Evolutionary conservation across 2,329 filamentous ascomycete species (phyloP).

Genomic region (Anisogramma anomala): DNA sequence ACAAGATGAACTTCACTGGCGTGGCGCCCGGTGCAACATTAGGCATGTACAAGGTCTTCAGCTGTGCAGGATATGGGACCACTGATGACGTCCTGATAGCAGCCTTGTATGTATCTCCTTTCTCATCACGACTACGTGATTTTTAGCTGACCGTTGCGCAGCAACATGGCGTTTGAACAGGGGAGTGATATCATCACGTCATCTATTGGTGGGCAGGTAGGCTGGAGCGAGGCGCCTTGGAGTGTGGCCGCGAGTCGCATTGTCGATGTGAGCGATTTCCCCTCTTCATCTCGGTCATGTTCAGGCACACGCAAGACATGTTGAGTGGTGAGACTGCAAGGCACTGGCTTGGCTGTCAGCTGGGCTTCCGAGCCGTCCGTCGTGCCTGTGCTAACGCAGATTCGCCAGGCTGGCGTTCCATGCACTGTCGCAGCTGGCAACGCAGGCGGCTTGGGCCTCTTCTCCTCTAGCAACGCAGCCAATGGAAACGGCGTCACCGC

Average conservation of each 20-base stretch:
- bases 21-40: slow-evolving; percentile 30
- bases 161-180: slow-evolving; percentile 31
- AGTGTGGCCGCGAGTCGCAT: slow-evolving; percentile 20
- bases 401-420: slow-evolving; percentile 17
- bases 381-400: neutral
- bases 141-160: neutral
- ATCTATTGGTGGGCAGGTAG: slow-evolving; percentile 19
- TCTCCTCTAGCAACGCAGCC: slow-evolving; percentile 17
- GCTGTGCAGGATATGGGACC: slow-evolving; percentile 17
- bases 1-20: slow-evolving; percentile 28
- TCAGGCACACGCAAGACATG: too few species aligned
- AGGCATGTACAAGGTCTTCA: slow-evolving; percentile 29
- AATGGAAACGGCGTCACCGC: slow-evolving; percentile 18
- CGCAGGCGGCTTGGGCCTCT: slow-evolving; percentile 17
- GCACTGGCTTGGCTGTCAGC: too few species aligned
- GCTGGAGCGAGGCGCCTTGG: slow-evolving; percentile 20
- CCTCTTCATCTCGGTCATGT: too few species aligned
- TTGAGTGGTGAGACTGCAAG: too few species aligned
- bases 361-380: too few species aligned
- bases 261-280: slow-evolving; percentile 16
- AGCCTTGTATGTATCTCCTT: slow-evolving; percentile 20
- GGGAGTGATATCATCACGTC: slow-evolving; percentile 25
- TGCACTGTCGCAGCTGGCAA: slow-evolving; percentile 21
- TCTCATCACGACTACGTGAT: neutral
- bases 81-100: slow-evolving; percentile 30